These are phyloP conservation scores for Aspergillus bertholletiae DNA, from an alignment of 495 filamentous ascomycete genomes.

Conservation along the genomic window DNA sequence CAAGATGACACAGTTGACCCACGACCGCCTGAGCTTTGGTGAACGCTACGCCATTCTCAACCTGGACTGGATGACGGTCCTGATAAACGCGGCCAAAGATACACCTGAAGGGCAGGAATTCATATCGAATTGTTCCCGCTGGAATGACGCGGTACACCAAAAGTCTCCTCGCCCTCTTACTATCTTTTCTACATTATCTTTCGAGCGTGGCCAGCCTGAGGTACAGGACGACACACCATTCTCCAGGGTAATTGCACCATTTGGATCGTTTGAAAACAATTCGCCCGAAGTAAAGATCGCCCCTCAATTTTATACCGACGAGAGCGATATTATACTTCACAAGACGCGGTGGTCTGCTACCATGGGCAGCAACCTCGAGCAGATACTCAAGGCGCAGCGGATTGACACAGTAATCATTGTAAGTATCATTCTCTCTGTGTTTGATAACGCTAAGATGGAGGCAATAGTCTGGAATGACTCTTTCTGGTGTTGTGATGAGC, in stretches of 20 bases:
- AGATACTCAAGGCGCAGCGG: constrained; percentile 35
- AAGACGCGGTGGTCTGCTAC: constrained; percentile 44
- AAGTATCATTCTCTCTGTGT: constrained; percentile 5
- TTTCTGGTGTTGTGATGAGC: constrained; percentile 40
- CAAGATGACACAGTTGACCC: too few species aligned
- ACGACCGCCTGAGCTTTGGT: constrained; percentile 21
- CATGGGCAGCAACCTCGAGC: constrained; percentile 35
- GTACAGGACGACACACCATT: constrained; percentile 31
- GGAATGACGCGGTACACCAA: constrained; percentile 39
- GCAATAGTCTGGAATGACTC: constrained; percentile 35
- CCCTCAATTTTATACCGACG: constrained; percentile 24
- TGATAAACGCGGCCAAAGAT: constrained; percentile 26
- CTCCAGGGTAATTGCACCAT: constrained; percentile 20
- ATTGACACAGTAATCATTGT: constrained; percentile 43
- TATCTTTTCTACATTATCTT: constrained; percentile 41
- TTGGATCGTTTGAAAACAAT: constrained; percentile 15
- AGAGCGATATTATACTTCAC: constrained; percentile 33
- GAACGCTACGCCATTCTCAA: constrained; percentile 41
- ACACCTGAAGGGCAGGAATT: constrained; percentile 26
- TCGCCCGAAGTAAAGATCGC: constrained; percentile 25
- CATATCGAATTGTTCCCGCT: constrained; percentile 19
- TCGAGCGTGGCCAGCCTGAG: constrained; percentile 28
- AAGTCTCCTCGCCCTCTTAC: constrained; percentile 27
- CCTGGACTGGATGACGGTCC: constrained; percentile 39
- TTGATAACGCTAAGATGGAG: neutral